Evolutionary conservation across 331 rosid genomes (phyloP).

Genomic region (Saraca asoca): DNA sequence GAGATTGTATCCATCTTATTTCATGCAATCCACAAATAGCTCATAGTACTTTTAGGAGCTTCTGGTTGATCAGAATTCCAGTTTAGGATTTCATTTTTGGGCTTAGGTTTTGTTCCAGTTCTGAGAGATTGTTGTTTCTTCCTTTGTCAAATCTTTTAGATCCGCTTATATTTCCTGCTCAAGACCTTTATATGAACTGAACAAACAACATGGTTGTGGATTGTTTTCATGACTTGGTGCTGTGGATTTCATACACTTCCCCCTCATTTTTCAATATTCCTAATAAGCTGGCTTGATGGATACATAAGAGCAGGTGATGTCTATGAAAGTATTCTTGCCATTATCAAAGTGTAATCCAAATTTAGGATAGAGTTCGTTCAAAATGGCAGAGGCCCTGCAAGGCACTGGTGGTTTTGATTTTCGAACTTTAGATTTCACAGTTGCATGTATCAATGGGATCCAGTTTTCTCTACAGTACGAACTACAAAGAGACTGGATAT

Average conservation of each 20-base stretch:
- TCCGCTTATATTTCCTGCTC: neutral
- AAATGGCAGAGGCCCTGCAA: neutral
- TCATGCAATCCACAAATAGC: neutral
- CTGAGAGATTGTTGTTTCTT: neutral
- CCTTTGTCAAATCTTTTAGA: neutral
- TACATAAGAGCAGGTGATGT: slow-evolving; percentile 8
- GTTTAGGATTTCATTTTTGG: neutral
- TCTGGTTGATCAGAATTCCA: neutral
- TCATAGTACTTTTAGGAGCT: neutral
- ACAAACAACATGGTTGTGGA: neutral
- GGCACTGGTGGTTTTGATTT: slow-evolving; percentile 27
- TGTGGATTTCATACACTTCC: neutral
- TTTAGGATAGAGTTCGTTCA: slow-evolving; percentile 24
- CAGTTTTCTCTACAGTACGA: too few relatives aligned
- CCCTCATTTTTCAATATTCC: neutral
- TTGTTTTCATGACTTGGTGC: slow-evolving; percentile 6
- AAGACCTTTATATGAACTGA: neutral
- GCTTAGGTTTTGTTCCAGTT: neutral
- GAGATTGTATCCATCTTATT: neutral
- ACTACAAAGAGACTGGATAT: neutral
- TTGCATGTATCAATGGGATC: slow-evolving; percentile 1
- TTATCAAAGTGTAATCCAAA: neutral
- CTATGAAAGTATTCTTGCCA: slow-evolving; percentile 11
- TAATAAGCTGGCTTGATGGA: slow-evolving; percentile 17
- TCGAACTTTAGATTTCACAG: neutral